Evolutionary conservation across 2,329 filamentous ascomycete genomes (phyloP).

Genomic region (Ophiostoma piceae): DNA sequence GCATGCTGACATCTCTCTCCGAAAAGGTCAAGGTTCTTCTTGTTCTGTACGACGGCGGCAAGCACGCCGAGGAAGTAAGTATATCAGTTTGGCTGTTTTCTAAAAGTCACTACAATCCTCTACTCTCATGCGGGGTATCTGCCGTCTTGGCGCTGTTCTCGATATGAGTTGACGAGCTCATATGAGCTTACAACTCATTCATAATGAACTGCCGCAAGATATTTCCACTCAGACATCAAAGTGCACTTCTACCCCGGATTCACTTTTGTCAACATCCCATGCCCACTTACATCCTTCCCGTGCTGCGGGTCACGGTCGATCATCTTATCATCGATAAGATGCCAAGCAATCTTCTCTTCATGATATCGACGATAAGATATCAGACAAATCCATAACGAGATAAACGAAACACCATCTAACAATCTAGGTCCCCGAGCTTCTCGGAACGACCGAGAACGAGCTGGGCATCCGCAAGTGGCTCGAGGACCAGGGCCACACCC

Average conservation of each 20-base stretch:
- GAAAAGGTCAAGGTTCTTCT: conserved; percentile 89
- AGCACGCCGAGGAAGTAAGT: conserved; percentile 79
- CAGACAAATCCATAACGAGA: too few species aligned
- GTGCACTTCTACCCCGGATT: background rate
- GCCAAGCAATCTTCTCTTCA: background rate
- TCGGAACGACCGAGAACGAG: conserved; percentile 97
- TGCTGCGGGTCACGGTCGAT: conserved; percentile 3
- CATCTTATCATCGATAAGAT: conserved; percentile 7
- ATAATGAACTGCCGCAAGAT: background rate
- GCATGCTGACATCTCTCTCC: conserved; percentile 50
- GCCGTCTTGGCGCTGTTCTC: background rate
- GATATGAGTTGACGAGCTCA: background rate
- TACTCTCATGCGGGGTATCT: background rate
- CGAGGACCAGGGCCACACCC: conserved; percentile 91
- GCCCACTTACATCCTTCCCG: conserved; percentile 5
- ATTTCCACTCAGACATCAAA: background rate
- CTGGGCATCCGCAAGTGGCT: conserved; percentile 96
- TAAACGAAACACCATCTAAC: background rate
- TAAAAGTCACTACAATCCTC: background rate
- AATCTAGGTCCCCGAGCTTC: conserved; percentile 62
- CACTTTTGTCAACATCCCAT: background rate
- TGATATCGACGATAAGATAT: background rate
- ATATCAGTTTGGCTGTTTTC: background rate
- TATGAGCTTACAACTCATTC: background rate
- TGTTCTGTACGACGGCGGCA: conserved; percentile 85